Base-by-base conservation (phyloP, 202 grass and related monocot genomes). In the Setaria viridis region DNA sequence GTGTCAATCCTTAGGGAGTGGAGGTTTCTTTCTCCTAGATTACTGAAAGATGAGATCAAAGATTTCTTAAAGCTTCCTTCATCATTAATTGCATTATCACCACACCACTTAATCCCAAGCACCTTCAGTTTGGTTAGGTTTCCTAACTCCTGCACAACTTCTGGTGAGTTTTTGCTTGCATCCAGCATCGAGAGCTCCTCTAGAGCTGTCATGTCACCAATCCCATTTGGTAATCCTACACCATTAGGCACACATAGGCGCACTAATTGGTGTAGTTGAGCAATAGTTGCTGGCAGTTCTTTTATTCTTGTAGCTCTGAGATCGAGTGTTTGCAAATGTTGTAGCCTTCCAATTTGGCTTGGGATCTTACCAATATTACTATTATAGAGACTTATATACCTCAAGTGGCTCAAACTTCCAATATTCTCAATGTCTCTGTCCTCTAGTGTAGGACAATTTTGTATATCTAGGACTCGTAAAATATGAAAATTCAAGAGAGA, bases 131-230 rank as follows among this genome's bases (percentile, higher is more conserved):
- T 82, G 30, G 29, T 87, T 57, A 87, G 41, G 42, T 60, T 60
- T 16, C 51, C 50, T 48, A 87, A 45, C 71, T 82, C 71, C 0
- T 68, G 37, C 29, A 87, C 19, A 74, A 75, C 48, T 29, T 76
- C 19, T 82, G 46, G 15, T 7, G 67, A 66, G 41, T 62, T 90
- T 9, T 21, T 77, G 56, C 77, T 76, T 4, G 33, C 63, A 86
- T 77, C 72, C 29, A 90, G 67, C 54, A 80, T n/a, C 25, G 48
- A 30, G 10, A 93, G 34, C 43, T 93, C 82, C 33, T 90, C 50
- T 14, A 90, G 88, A 15, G 54, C 14, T 59, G 41, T 15, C 79
- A 90, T 63, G 41, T 57, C 79, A 47, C 84, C 43, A 51, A 93
- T 79, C 42, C 87, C 87, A 67, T 68, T 68, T 76, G 85, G 85